These are phyloP conservation scores for Fragilariopsis cylindrus DNA, from an alignment of 108 stramenopile species.

Conservation along the genomic window DNA sequence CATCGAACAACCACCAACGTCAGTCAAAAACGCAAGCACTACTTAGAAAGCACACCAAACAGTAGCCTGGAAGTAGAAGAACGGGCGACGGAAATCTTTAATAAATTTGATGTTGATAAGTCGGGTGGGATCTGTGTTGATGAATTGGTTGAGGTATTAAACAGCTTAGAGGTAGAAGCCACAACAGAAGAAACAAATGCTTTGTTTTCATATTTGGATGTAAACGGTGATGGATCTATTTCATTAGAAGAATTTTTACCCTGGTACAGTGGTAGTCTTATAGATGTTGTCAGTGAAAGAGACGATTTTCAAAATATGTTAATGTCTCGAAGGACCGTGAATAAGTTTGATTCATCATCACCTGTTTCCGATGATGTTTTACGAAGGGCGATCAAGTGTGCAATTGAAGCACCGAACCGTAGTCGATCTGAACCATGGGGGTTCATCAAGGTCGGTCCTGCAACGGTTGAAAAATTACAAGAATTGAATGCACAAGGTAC, in stretches of 20 bases:
- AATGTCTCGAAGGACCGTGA: conserved; percentile 55
- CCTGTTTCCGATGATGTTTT: conserved; percentile 63
- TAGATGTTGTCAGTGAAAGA: conserved; percentile 44
- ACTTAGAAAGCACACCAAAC: too few species aligned
- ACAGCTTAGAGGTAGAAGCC: conserved; percentile 57
- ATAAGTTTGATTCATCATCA: conserved; percentile 63
- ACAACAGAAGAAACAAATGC: conserved; percentile 50
- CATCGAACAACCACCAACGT: too few species aligned
- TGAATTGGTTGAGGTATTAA: conserved; percentile 27
- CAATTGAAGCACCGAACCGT: conserved; percentile 72
- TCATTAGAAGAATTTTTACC: conserved; percentile 60
- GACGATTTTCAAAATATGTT: conserved; percentile 52
- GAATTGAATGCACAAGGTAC: conserved; percentile 31
- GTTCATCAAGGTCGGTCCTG: conserved; percentile 62
- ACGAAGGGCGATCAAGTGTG: conserved; percentile 59
- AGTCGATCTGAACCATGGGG: conserved; percentile 67
- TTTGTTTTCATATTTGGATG: conserved; percentile 60
- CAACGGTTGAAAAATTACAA: conserved; percentile 54
- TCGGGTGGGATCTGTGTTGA: too few species aligned
- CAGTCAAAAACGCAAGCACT: too few species aligned
- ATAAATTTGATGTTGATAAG: too few species aligned
- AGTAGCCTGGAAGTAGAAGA: too few species aligned
- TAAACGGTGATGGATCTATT: conserved; percentile 47
- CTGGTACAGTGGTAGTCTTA: conserved; percentile 65
- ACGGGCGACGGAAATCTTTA: too few species aligned